A percentile compares a stretch with the other conserved stretches of the same genome.
Conservation (phyloP, 306 rosid species). For the Fagus sylvatica region DNA sequence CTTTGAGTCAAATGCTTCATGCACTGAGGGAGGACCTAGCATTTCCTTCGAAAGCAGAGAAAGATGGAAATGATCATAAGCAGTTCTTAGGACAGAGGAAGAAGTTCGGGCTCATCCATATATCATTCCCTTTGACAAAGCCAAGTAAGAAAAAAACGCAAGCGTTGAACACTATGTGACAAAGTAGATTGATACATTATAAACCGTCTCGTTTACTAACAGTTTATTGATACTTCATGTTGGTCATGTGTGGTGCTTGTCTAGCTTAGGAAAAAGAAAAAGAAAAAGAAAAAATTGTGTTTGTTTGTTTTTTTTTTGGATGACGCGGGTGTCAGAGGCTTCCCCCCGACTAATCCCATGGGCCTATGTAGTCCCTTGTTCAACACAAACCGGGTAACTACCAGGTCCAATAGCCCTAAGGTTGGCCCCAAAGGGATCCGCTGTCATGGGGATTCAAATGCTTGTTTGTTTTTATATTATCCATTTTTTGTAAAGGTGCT, state of each 20-base stretch:
- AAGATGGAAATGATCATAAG: slow-evolving; percentile 53
- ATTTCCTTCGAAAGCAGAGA: slow-evolving; percentile 54
- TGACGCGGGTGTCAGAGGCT: no score
- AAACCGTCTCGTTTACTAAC: slow-evolving; percentile 12
- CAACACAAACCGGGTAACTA: no score
- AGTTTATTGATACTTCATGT: slow-evolving; percentile 23
- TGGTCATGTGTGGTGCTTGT: slow-evolving; percentile 21
- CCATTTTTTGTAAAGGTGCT: slow-evolving; percentile 1
- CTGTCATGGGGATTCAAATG: not conserved
- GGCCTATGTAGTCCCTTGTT: no score
- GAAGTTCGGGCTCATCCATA: slow-evolving; percentile 86
- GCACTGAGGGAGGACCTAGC: slow-evolving; percentile 69
- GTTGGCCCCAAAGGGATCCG: no score
- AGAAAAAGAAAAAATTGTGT: slow-evolving; percentile 20
- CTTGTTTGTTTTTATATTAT: slow-evolving; percentile 9
- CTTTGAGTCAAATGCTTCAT: slow-evolving; percentile 89
- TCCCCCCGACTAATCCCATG: no score
- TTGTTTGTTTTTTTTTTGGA: slow-evolving; percentile 14
- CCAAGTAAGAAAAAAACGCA: slow-evolving; percentile 64
- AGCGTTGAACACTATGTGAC: slow-evolving; percentile 32
- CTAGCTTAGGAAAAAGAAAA: slow-evolving; percentile 3
- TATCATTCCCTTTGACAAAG: slow-evolving; percentile 75
- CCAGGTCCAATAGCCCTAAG: no score
- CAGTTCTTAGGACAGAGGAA: slow-evolving; percentile 56
- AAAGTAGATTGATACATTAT: slow-evolving; percentile 11